Base-by-base conservation (phyloP, 805 yeast genomes). In the Zygotorulaspora sp. region DNA sequence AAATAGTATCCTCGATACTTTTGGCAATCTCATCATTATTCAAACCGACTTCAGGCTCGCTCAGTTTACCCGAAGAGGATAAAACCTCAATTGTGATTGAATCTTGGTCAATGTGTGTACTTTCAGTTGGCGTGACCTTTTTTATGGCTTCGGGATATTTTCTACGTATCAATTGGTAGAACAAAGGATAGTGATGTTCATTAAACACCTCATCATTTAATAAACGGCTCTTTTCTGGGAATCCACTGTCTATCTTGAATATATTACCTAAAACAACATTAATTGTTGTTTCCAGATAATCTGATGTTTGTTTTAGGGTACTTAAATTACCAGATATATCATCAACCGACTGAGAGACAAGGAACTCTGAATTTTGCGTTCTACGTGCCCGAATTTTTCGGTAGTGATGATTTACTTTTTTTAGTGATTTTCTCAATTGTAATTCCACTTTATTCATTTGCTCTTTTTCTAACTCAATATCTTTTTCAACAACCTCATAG, bases 141-240 rank as follows among this genome's bases (percentile, higher is more conserved):
- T 53, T 53, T 7, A 35, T 13, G 7, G 18, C 28, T 8, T 35
- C 30, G 14, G 43, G 48, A 33, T 16, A 38, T 20, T 38, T 41
- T n/a, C 30, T 33, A 17, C 30, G 47, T 35, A 62, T 38, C 23
- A 58, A 50, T 7, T 49, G 52, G 39, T 62, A 67, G 14, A 74
- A 44, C 4, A 57, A 53, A 3, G 70, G 70, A 50, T 70, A 74
- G 46, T 74, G 78, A 12, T 51, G 52, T 40, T 61, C 57, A 51
- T 72, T 70, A 1, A 70, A 60, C 6, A 67, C 58, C 14, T 61
- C 57, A 12, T 55, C 41, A 10, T 59, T 51, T 18, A 67, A 57
- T 11, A 71, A 51, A 28, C 70, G 54, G 20, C 65, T 70, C 22
- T 61, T 58, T 6, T 45, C 38, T 0, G 71, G 66, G 34, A 73